Evolutionary conservation across 352 stramenopile genomes (phyloP), one percentile per base, ranked within the genome.

Genomic region (Phytophthora megakarya): DNA sequence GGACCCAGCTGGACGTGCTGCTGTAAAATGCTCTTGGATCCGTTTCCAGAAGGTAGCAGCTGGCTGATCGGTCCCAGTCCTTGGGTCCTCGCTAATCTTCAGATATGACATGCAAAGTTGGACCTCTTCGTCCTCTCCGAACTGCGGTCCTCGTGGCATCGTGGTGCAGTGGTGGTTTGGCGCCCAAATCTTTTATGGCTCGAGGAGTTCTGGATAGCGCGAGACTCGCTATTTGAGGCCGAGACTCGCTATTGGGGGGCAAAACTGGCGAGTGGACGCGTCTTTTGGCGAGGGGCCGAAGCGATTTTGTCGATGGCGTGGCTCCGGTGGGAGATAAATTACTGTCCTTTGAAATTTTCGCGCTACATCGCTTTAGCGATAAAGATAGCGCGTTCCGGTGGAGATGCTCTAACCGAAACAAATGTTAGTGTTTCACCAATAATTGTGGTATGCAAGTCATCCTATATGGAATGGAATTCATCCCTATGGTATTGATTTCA

Each of bases 41-140:
- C 22, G 15, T 9, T 58, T 38, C 50, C 50, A 49, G n/a, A 49
- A 40, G 6, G 22, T 42, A 18, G 0, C 50, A 2, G 25, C 6
- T 0, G 21, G 21, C 9, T 58, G 50, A 18, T 39, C n/a, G 1
- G 37, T 57, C 15, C 49, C 49, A 18, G 22, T 47, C 6, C 2
- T 47, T 16, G 38, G 15, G 16, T 49, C 23, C 19, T 47, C 25
- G 13, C 37, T 26, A 42, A 58, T 58, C 50, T 48, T 58, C 22
- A 48, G 37, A 49, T 58, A 58, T 10, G 50, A 58, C 0, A 42
- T 19, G 26, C 38, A 58, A 6, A 58, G 38, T 37, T 43, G 30
- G 16, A 42, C 11, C 16, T 53, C 46, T 28, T 53, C 46, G 7
- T 44, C 38, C 18, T 22, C 12, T 3, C 12, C 7, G 18, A 44